Evolutionary conservation across 306 rosid genomes (phyloP), one percentile per base, ranked within the genome.

Genomic region (Castanopsis chinensis): DNA sequence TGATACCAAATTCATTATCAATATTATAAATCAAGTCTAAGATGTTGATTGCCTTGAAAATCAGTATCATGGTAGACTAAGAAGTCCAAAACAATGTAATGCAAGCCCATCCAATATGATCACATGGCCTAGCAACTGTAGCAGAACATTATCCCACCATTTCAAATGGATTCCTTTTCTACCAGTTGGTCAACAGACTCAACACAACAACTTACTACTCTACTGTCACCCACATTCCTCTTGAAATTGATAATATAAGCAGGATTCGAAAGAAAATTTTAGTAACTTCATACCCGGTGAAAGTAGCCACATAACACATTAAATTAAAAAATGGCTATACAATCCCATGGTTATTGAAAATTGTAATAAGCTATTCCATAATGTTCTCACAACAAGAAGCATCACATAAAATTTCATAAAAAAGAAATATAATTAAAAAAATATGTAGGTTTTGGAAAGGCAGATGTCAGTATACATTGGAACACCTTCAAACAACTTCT

Each of bases 401-500:
- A 28, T 67, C 21, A 67, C 19, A 18, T 12, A 8, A 67, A 17
- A 33, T 33, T 67, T 45, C 51, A 67, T 32, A 27, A 10, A 65
- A 6, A 68, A 33, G 17, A 49, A 49, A 10, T 49, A 49, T 45
- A 51, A 37, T 23, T 25, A 81, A 74, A 72, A 25, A 23, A 68
- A 60, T 43, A 18, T 35, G 25, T 1, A 9, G 41, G 45, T 18
- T 59, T 53, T 21, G 27, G 43, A 76, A 87, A 61, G 49, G 43
- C 75, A 79, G 49, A 83, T 30, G 83, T 59, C 49, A 58, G 78
- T 18, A 28, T 53, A 77, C 9, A 33, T 1, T 54, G 21, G 7
- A 82, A 75, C 77, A 32, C 76, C 80, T 81, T 75, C 69, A 75
- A 72, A 74, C 21, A 81, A 73, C 60, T 65, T 55, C 58, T 69